These are phyloP conservation scores for Myriosclerotinia scirpicola DNA, from an alignment of 2,329 filamentous ascomycete genomes.

Conservation along the genomic window DNA sequence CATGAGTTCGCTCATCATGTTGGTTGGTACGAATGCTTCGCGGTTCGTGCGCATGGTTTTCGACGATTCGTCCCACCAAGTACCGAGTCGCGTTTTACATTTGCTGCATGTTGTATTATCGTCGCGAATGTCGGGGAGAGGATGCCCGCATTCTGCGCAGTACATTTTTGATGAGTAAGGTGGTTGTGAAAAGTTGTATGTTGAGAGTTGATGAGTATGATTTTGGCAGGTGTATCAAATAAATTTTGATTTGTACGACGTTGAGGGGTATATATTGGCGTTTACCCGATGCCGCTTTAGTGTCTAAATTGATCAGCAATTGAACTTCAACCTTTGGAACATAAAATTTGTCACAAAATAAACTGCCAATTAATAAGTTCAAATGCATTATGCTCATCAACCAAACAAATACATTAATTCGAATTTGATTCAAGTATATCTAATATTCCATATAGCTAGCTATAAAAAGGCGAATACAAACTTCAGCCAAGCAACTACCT, in stretches of 20 bases:
- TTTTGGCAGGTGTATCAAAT: not conserved
- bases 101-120: conserved; percentile 37
- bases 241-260: conserved; percentile 16
- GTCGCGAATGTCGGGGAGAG: conserved; percentile 34
- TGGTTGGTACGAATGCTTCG: conserved; percentile 32
- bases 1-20: conserved; percentile 22
- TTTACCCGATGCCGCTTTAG: conserved; percentile 8
- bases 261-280: conserved; percentile 2
- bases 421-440: not conserved
- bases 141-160: conserved; percentile 38
- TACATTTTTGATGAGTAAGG: conserved; percentile 29
- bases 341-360: not conserved
- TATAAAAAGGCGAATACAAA: conserved; percentile 3
- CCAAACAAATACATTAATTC: not conserved
- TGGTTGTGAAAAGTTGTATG: not conserved
- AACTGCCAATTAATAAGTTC: not conserved
- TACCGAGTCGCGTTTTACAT: conserved; percentile 39
- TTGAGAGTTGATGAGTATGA: not conserved
- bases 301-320: not conserved
- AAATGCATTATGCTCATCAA: no score
- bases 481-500: not conserved
- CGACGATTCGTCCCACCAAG: conserved; percentile 39
- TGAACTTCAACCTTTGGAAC: not conserved
- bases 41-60: conserved; percentile 38
- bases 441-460: not conserved